Conservation (phyloP, 2,329 filamentous ascomycete genomes). For the Beauveria rudraprayagi region DNA sequence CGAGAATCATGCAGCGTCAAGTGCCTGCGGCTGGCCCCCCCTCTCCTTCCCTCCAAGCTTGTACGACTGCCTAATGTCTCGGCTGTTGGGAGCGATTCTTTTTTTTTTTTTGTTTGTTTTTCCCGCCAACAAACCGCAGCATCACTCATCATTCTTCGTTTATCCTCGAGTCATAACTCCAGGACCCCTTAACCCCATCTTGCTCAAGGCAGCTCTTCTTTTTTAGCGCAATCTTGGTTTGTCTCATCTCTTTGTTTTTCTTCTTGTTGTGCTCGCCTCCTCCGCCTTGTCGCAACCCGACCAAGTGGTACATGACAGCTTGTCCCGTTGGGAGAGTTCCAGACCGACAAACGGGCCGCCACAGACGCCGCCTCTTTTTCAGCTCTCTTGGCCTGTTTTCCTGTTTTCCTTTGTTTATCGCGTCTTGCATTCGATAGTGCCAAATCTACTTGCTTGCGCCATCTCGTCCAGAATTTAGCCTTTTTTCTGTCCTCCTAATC, state of each 20-base stretch:
- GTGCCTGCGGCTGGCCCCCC: neutral
- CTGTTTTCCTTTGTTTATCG: neutral
- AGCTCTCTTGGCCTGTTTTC: neutral
- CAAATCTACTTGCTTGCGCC: too few relatives aligned
- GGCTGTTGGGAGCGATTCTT: neutral
- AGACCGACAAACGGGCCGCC: constrained; percentile 4
- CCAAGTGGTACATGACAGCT: constrained; percentile 6
- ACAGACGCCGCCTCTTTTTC: neutral
- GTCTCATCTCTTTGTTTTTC: neutral
- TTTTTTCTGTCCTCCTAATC: neutral
- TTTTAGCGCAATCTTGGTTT: neutral
- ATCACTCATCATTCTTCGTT: too few relatives aligned
- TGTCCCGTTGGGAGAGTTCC: neutral
- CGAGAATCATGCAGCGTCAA: too few relatives aligned
- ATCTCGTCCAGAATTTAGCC: neutral
- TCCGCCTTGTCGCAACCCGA: neutral
- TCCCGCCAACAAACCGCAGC: too few relatives aligned
- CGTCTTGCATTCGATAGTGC: neutral
- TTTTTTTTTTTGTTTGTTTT: too few relatives aligned
- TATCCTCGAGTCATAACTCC: neutral
- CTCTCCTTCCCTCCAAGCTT: neutral
- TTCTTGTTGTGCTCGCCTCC: neutral
- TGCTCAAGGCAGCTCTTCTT: neutral
- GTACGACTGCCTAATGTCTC: constrained; percentile 3
- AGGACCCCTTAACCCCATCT: neutral